These are phyloP conservation scores for Schwanniomyces sp. DNA, from an alignment of 805 yeast species.

Conservation along the genomic window DNA sequence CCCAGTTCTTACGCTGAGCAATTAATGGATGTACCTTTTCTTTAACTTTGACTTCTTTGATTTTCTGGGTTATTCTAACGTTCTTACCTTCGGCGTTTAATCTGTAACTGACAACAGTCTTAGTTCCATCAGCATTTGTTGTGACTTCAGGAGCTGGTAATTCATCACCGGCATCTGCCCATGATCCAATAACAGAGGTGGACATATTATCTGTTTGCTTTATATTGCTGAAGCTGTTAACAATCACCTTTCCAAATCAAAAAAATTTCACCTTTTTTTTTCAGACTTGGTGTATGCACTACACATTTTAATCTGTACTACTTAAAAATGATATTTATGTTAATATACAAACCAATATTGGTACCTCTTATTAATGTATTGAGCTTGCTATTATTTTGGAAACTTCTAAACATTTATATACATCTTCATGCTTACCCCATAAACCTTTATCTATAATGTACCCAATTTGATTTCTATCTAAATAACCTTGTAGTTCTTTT, in stretches of 20 bases:
- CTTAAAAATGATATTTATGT: not conserved
- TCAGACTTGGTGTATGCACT: not conserved
- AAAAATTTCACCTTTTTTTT: constrained; percentile 3
- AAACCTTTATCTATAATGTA: constrained; percentile 21
- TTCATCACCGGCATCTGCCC: constrained; percentile 78
- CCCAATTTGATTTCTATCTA: constrained; percentile 17
- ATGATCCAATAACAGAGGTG: constrained; percentile 43
- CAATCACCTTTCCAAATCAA: constrained; percentile 1
- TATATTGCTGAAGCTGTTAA: not conserved
- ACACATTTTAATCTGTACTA: not conserved
- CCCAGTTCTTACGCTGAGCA: constrained; percentile 88
- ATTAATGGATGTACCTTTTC: constrained; percentile 83
- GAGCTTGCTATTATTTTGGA: not conserved
- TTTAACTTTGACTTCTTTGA: constrained; percentile 71
- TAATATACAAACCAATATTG: not conserved
- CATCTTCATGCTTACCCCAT: constrained; percentile 68
- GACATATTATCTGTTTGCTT: constrained; percentile 20
- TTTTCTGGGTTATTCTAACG: constrained; percentile 82
- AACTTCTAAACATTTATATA: constrained; percentile 31
- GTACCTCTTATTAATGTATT: not conserved
- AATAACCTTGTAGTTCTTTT: constrained; percentile 30
- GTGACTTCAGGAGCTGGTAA: constrained; percentile 74
- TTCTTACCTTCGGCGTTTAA: constrained; percentile 77
- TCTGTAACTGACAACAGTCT: constrained; percentile 78
- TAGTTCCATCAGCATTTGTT: constrained; percentile 83